phyloP scores from a whole-genome alignment of 805 yeast genomes.

The Pichia heedii region DNA sequence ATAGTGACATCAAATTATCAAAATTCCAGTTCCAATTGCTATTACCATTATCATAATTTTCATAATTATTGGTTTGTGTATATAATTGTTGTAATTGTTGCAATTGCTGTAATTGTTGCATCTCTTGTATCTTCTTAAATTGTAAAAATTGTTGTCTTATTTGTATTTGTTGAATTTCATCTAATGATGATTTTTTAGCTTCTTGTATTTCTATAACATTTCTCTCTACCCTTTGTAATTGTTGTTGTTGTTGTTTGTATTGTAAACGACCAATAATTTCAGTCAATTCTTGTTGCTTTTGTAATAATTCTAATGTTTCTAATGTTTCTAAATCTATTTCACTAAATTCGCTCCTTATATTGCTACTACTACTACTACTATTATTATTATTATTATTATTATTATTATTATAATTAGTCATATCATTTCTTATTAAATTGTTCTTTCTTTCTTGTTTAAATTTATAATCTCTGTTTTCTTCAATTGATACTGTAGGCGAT shows the following conservation, averaged over 20 bases:
- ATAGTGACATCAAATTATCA: too few species aligned
- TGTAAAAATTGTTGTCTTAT: constrained; percentile 4
- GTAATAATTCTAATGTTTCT: constrained; percentile 3
- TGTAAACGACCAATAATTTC: constrained; percentile 1
- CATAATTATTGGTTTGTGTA: not conserved
- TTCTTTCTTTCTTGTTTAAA: too few species aligned
- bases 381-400: not conserved
- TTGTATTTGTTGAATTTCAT: not conserved
- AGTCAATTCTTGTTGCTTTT: constrained; percentile 6
- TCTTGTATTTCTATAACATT: constrained; percentile 1
- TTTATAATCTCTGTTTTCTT: too few species aligned
- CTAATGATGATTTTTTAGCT: constrained; percentile 3
- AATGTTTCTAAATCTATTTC: too few species aligned
- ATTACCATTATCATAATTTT: not conserved
- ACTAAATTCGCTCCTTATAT: too few species aligned
- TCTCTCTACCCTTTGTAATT: too few species aligned
- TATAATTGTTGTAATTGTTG: not conserved
- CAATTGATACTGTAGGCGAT: not conserved
- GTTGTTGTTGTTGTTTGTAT: constrained; percentile 3
- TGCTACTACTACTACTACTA: not conserved
- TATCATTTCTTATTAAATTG: too few species aligned
- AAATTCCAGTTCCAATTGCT: not conserved
- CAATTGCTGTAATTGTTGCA: constrained; percentile 5
- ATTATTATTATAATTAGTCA: not conserved
- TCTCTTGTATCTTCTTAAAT: not conserved